Evolutionary conservation across 169 alveolate species (phyloP), one percentile per base, ranked within the genome.

Genomic region (Besnoitia besnoiti): DNA sequence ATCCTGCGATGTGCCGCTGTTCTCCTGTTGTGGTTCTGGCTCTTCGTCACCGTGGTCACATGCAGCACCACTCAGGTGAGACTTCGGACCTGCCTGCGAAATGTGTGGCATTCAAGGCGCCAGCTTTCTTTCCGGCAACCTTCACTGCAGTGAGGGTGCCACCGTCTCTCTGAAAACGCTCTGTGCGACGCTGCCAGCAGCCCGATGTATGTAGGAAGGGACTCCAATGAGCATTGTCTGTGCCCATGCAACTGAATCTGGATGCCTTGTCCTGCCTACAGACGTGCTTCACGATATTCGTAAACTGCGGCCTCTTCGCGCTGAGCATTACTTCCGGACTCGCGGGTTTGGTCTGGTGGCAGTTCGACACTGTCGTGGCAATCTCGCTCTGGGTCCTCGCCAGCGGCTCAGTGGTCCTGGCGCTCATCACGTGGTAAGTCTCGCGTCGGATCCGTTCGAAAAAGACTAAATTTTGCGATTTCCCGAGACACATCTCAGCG

Each of bases 291-390:
- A 14, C 40, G 4, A 55, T 77, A 4, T 42, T 77, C 59, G 33
- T 77, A 30, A 77, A 77, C 35, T 77, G 61, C 87, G 87, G 61
- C n/a, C 87, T 77, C n/a, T 40, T 21, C 59, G 55, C 87, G 2
- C 49, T 77, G 16, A 35, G 61, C 49, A 35, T 44, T 27, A 42
- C 35, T 0, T 5, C 87, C 3, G 87, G 61, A 16, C 44, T 35
- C 59, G 50, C 59, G 40, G 87, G 61, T 30, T 0, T 77, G 37
- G 55, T 77, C 39, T 77, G 87, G 87, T 77, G 87, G 87, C 27
- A 10, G 59, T 77, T 40, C 59, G 87, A 77, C 47, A 21, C 30
- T 24, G 33, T 77, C 35, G 87, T 77, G 16, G 50, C 87, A 40
- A 44, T 39, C 30, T 39, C 87, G 40, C 59, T 77, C 61, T 77